Conservation (phyloP, 2,329 filamentous ascomycete species). For the Sphaerulina musiva region DNA sequence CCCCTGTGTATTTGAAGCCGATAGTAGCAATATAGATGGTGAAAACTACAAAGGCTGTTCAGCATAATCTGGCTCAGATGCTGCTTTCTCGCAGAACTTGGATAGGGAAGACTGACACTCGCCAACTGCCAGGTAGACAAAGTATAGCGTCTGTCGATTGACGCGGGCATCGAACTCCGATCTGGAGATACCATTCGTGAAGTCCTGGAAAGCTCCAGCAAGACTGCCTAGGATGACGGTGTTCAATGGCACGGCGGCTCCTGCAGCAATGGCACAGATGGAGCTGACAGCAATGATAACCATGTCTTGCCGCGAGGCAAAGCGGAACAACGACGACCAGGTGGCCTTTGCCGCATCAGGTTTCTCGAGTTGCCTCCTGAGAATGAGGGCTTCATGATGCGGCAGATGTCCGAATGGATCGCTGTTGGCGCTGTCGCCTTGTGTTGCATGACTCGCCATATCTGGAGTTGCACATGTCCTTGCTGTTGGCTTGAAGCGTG, state of each 20-base stretch:
- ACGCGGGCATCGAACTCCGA: conserved; percentile 55
- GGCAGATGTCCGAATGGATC: conserved; percentile 7
- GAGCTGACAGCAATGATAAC: conserved; percentile 34
- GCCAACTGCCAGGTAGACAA: conserved; percentile 72
- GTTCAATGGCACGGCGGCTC: conserved; percentile 27
- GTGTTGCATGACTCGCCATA: background rate
- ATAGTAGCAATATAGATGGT: conserved; percentile 71
- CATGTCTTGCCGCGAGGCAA: conserved; percentile 22
- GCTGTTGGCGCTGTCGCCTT: background rate
- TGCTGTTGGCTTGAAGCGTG: background rate
- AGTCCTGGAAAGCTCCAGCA: conserved; percentile 6
- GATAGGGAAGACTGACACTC: conserved; percentile 44
- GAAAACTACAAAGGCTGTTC: conserved; percentile 39
- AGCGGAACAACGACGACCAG: conserved; percentile 11
- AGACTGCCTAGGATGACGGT: conserved; percentile 57
- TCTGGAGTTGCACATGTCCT: background rate
- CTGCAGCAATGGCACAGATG: conserved; percentile 23
- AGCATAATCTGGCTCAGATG: background rate
- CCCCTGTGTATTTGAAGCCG: conserved; percentile 68
- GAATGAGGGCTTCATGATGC: conserved; percentile 7
- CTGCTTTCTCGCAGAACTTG: background rate
- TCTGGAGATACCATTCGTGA: conserved; percentile 37
- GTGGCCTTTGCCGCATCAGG: background rate
- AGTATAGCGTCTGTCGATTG: conserved; percentile 63
- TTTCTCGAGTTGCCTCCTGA: conserved; percentile 5